Evolutionary conservation across 2,329 filamentous ascomycete genomes (phyloP).

Genomic region (Phyllosticta paracitricarpa): DNA sequence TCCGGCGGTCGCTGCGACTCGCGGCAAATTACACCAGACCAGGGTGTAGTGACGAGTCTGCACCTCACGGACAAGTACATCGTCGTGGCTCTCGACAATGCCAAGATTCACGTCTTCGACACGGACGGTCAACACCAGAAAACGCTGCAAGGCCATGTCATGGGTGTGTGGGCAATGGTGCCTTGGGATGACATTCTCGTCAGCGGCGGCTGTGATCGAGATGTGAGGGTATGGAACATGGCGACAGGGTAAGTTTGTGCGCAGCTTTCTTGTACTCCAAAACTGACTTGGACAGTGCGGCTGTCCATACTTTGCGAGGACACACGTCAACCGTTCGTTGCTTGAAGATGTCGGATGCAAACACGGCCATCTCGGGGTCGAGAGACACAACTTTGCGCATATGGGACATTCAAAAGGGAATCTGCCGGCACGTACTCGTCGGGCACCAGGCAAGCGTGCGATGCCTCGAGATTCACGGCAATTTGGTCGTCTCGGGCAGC

Average conservation of each 20-base stretch:
- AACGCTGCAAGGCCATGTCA: conserved; percentile 88
- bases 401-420: conserved; percentile 83
- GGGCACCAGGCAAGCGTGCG: conserved; percentile 93
- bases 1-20: conserved; percentile 77
- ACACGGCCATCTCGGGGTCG: conserved; percentile 92
- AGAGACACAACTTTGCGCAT: conserved; percentile 88
- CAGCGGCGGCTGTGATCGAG: conserved; percentile 90
- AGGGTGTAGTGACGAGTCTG: conserved; percentile 90
- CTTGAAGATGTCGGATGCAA: conserved; percentile 91
- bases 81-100: conserved; percentile 93
- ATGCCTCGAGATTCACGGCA: conserved; percentile 90
- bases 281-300: conserved; percentile 42
- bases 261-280: not conserved
- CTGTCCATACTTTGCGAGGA: conserved; percentile 74
- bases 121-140: conserved; percentile 80
- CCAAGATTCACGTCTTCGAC: conserved; percentile 97
- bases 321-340: conserved; percentile 96
- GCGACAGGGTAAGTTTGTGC: conserved; percentile 62
- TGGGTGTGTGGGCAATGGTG: conserved; percentile 99
- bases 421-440: conserved; percentile 84
- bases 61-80: conserved; percentile 95
- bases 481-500: conserved; percentile 94
- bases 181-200: conserved; percentile 94
- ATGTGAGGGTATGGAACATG: conserved; percentile 96
- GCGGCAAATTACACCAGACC: conserved; percentile 87